phyloP scores from a whole-genome alignment of 2,329 filamentous ascomycete species.

The Hypoxylon sp. region DNA sequence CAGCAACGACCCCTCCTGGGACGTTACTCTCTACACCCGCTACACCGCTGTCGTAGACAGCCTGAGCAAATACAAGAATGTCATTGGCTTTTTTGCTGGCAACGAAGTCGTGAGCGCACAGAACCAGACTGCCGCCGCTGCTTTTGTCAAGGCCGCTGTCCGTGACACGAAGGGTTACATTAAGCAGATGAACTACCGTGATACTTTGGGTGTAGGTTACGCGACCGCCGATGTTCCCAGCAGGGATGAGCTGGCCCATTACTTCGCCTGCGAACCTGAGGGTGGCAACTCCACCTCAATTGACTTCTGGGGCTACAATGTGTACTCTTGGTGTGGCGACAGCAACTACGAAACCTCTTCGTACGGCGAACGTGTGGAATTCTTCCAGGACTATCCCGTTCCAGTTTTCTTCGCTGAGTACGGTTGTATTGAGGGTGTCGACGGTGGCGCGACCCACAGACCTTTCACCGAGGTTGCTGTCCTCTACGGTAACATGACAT shows the following conservation, averaged over 20 bases:
- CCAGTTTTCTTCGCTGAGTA: slow-evolving; percentile 99
- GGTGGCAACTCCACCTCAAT: slow-evolving; percentile 68
- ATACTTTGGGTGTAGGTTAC: slow-evolving; percentile 87
- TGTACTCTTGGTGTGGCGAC: slow-evolving; percentile 98
- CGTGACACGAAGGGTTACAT: slow-evolving; percentile 97
- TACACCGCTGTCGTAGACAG: slow-evolving; percentile 89
- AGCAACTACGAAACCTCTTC: slow-evolving; percentile 82
- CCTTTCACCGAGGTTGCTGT: slow-evolving; percentile 87
- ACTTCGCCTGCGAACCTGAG: slow-evolving; percentile 89
- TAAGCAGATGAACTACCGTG: slow-evolving; percentile 79
- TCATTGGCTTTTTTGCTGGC: slow-evolving; percentile 97
- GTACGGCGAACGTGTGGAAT: slow-evolving; percentile 84
- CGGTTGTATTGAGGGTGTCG: slow-evolving; percentile 81
- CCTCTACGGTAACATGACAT: slow-evolving; percentile 86
- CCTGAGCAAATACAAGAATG: slow-evolving; percentile 86
- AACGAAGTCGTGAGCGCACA: slow-evolving; percentile 94
- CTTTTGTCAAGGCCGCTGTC: slow-evolving; percentile 97
- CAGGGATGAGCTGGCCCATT: slow-evolving; percentile 84
- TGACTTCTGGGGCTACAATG: slow-evolving; percentile 99
- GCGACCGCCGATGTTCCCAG: slow-evolving; percentile 92
- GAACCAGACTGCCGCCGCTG: slow-evolving; percentile 90
- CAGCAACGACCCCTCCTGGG: slow-evolving; percentile 83
- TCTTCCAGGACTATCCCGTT: slow-evolving; percentile 90
- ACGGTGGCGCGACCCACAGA: slow-evolving; percentile 72
- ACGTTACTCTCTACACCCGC: slow-evolving; percentile 79